Conservation (phyloP, 192 early-diverging fungal species). For the Coemansia sp. region DNA sequence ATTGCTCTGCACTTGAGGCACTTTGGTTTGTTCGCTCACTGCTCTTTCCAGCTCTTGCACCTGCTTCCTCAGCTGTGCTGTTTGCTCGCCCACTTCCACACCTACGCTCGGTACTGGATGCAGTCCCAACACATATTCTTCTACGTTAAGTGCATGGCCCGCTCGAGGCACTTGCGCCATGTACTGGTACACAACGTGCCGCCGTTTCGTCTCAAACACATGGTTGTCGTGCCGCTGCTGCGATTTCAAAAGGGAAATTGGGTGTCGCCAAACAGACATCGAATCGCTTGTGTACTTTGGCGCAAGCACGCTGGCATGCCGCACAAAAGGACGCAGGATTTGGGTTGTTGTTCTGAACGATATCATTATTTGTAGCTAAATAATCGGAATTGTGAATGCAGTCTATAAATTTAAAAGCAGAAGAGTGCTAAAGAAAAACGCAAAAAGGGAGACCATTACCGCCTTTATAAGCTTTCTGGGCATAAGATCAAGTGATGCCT, state of each 20-base stretch:
- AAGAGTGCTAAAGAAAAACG: not conserved
- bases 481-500: not conserved
- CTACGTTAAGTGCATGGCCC: not conserved
- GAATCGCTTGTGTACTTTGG: not conserved
- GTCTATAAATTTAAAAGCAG: not conserved
- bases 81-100: not conserved
- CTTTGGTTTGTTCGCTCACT: too few species aligned
- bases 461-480: not conserved
- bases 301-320: slow-evolving; percentile 1
- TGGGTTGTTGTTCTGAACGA: too few species aligned
- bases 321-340: not conserved
- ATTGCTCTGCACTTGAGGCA: too few species aligned
- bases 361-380: too few species aligned
- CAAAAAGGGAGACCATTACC: slow-evolving; percentile 10
- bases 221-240: not conserved
- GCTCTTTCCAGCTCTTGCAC: too few species aligned
- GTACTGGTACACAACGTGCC: slow-evolving; percentile 4
- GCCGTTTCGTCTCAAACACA: slow-evolving; percentile 2
- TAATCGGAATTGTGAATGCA: not conserved
- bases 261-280: slow-evolving; percentile 2
- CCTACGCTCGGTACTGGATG: not conserved
- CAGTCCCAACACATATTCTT: slow-evolving; percentile 4
- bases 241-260: not conserved
- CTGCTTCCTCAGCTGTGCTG: too few species aligned
- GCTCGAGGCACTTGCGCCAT: not conserved